Conservation (phyloP, 2,329 filamentous ascomycete species). For the Trichoderma sp. region DNA sequence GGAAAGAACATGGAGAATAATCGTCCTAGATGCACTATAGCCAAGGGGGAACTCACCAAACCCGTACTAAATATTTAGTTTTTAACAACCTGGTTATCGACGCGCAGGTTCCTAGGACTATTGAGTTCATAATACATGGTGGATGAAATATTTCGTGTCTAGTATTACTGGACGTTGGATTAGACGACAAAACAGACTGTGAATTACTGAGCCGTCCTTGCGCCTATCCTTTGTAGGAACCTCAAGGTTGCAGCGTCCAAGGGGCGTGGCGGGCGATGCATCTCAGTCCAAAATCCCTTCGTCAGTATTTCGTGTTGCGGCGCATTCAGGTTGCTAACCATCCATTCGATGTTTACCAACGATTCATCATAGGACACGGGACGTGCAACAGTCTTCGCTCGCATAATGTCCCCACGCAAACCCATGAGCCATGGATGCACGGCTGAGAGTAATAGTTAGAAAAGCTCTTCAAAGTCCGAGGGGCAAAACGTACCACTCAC, state of each 20-base stretch:
- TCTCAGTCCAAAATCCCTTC: conserved; percentile 4
- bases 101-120: neutral
- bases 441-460: neutral
- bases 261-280: conserved; percentile 12
- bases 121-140: conserved; percentile 11
- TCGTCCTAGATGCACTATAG: neutral
- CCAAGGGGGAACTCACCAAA: neutral
- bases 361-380: neutral
- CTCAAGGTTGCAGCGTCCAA: neutral
- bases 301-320: conserved; percentile 14
- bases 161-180: neutral
- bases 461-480: neutral
- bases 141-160: neutral
- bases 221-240: conserved; percentile 12
- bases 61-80: neutral
- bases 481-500: neutral
- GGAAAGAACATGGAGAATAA: neutral
- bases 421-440: conserved; percentile 14
- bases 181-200: neutral
- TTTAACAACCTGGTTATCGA: neutral
- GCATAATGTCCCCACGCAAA: conserved; percentile 6
- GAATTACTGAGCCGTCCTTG: neutral
- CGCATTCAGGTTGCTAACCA: conserved; percentile 6
- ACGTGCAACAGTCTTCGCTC: conserved; percentile 14
- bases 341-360: neutral